Evolutionary conservation across 2,329 filamentous ascomycete species (phyloP).

Genomic region (Aspergillus intermedius): DNA sequence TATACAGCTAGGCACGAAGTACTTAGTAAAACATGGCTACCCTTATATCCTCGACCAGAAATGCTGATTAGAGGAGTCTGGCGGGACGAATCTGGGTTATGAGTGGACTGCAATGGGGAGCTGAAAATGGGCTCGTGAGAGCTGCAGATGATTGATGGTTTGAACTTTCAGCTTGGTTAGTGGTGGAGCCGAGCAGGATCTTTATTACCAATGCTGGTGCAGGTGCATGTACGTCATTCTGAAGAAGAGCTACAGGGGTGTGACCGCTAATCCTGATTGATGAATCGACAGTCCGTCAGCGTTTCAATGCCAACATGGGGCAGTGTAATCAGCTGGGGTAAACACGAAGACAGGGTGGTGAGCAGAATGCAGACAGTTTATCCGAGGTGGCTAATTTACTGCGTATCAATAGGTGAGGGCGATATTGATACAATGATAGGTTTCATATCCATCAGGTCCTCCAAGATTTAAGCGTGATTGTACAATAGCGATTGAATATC

Average conservation of each 20-base stretch:
- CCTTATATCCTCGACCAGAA: too few relatives aligned
- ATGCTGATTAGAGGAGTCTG: too few relatives aligned
- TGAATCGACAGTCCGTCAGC: conserved; percentile 3
- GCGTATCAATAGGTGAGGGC: not conserved
- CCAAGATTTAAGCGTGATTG: not conserved
- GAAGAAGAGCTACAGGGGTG: not conserved
- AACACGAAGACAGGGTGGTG: conserved; percentile 3
- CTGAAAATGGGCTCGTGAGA: too few relatives aligned
- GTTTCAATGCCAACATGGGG: conserved; percentile 7
- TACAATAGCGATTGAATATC: not conserved
- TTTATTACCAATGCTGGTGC: too few relatives aligned
- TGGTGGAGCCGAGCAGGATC: too few relatives aligned
- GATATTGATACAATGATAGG: not conserved
- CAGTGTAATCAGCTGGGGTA: conserved; percentile 1
- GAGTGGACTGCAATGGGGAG: too few relatives aligned
- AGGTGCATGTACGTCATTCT: not conserved
- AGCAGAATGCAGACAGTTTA: conserved; percentile 5
- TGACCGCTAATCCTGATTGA: not conserved
- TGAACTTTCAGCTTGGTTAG: too few relatives aligned
- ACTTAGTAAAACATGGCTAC: too few relatives aligned
- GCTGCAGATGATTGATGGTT: too few relatives aligned
- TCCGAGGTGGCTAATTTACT: conserved; percentile 1
- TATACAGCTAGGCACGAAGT: too few relatives aligned
- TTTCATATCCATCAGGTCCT: conserved; percentile 3
- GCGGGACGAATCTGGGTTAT: too few relatives aligned